A percentile compares a stretch with the other conserved stretches of the same genome.
Conservation (phyloP, 768 basidiomycete genomes). For the Xerocomellus intermedius region DNA sequence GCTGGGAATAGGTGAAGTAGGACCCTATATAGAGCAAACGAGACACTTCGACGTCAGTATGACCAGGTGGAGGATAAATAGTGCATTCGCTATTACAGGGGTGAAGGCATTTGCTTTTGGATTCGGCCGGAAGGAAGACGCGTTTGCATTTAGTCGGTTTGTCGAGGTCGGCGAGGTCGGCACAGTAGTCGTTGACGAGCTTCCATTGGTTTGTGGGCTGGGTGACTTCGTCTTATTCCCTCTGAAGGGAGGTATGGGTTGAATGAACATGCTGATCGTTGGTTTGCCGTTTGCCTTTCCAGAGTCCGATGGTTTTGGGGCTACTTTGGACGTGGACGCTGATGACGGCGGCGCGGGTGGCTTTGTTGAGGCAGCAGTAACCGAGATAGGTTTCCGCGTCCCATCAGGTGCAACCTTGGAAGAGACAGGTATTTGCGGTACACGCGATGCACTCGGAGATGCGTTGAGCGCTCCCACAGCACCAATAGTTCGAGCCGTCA, state of each 20-base stretch:
- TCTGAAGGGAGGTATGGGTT: constrained; percentile 88
- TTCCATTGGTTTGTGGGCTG: constrained; percentile 30
- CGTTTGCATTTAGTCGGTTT: constrained; percentile 81
- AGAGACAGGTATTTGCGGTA: constrained; percentile 33
- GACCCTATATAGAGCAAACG: constrained; percentile 37
- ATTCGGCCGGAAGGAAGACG: constrained; percentile 89
- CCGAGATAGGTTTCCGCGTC: constrained; percentile 28
- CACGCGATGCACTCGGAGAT: constrained; percentile 48
- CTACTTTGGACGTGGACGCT: constrained; percentile 31
- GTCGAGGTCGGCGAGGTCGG: constrained; percentile 54
- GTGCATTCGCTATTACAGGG: constrained; percentile 45
- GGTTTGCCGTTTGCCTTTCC: constrained; percentile 44
- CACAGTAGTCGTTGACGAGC: constrained; percentile 34
- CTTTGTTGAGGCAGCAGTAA: constrained; percentile 25
- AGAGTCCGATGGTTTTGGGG: constrained; percentile 29
- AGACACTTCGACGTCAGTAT: constrained; percentile 19
- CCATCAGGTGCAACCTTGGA: constrained; percentile 31
- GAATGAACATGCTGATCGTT: constrained; percentile 73
- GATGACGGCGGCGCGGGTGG: constrained; percentile 30
- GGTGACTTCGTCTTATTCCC: constrained; percentile 47
- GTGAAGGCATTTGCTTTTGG: constrained; percentile 76
- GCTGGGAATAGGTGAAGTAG: constrained; percentile 46
- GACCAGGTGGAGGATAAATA: constrained; percentile 3
- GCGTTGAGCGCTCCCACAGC: constrained; percentile 39
- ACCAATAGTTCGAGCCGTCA: constrained; percentile 69